Percentiles rank a stretch among this genome's conserved stretches.
These are phyloP conservation scores for Apostasia ramifera DNA, from an alignment of 106 monocot species.

Conservation along the genomic window DNA sequence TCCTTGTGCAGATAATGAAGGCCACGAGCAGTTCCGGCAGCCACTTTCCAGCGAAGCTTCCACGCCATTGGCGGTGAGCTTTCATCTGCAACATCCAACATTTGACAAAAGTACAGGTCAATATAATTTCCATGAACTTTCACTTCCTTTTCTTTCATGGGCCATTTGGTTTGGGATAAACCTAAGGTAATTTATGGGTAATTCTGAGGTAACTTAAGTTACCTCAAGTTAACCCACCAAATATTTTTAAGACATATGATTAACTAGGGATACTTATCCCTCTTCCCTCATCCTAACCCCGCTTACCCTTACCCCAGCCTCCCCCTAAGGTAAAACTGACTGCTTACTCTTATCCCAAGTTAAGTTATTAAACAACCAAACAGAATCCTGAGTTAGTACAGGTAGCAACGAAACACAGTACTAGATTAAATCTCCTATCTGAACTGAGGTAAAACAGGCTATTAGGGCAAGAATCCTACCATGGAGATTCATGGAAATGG, in stretches of 20 bases:
- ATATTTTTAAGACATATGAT: too few species aligned
- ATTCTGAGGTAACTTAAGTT: too few species aligned
- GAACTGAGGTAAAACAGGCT: too few species aligned
- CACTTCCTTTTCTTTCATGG: neutral
- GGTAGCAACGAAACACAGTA: neutral
- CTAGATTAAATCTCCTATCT: neutral
- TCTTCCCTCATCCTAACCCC: too few species aligned
- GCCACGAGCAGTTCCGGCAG: slow-evolving; percentile 40
- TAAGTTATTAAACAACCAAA: too few species aligned
- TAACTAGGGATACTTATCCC: too few species aligned
- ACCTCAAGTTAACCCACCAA: too few species aligned
- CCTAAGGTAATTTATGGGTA: too few species aligned
- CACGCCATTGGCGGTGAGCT: slow-evolving; percentile 40
- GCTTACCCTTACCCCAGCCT: too few species aligned
- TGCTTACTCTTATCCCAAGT: too few species aligned
- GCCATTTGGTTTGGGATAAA: neutral
- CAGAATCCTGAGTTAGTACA: too few species aligned
- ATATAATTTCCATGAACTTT: neutral
- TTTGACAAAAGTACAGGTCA: neutral
- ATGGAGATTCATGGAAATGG: slow-evolving; percentile 59
- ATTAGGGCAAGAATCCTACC: slow-evolving; percentile 11
- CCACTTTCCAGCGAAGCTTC: slow-evolving; percentile 33
- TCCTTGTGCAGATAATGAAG: slow-evolving; percentile 64
- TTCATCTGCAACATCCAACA: slow-evolving; percentile 18
- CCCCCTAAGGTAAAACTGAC: too few species aligned